Evolutionary conservation across 768 basidiomycete species (phyloP).

Genomic region (Hericium coralloides): DNA sequence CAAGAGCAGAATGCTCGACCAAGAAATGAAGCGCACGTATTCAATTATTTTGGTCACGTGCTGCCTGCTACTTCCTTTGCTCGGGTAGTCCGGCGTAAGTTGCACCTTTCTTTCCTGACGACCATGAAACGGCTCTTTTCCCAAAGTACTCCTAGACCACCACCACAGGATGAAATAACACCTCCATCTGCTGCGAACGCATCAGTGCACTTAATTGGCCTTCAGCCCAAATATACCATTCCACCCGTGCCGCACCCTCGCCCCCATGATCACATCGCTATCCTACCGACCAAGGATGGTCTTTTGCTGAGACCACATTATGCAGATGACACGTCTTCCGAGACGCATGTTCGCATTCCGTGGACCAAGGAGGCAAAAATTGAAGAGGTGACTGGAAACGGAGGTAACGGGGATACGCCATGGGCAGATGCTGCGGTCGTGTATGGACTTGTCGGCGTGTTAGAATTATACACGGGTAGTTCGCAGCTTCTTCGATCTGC

Average conservation of each 20-base stretch:
- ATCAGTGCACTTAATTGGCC: conserved; percentile 18
- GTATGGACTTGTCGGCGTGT: conserved; percentile 68
- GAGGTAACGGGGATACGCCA: conserved; percentile 28
- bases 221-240: conserved; percentile 57
- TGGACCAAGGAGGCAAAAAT: conserved; percentile 55
- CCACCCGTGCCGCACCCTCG: conserved; percentile 70
- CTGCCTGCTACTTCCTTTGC: too few relatives aligned
- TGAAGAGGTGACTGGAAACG: conserved; percentile 36
- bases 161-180: background rate
- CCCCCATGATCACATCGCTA: conserved; percentile 59
- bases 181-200: conserved; percentile 1
- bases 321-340: conserved; percentile 20
- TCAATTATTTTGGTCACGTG: too few relatives aligned
- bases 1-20: too few relatives aligned
- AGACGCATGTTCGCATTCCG: conserved; percentile 38
- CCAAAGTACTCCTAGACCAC: conserved; percentile 4
- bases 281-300: conserved; percentile 50
- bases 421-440: conserved; percentile 54
- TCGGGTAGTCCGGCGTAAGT: too few relatives aligned
- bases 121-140: conserved; percentile 14
- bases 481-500: conserved; percentile 9
- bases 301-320: conserved; percentile 58
- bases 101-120: background rate
- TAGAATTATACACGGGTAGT: conserved; percentile 67
- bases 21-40: too few relatives aligned